Percentiles rank a stretch among this genome's conserved stretches.
These are phyloP conservation scores for Coemansia sp. DNA, from an alignment of 192 early-diverging fungal genomes.

Conservation along the genomic window DNA sequence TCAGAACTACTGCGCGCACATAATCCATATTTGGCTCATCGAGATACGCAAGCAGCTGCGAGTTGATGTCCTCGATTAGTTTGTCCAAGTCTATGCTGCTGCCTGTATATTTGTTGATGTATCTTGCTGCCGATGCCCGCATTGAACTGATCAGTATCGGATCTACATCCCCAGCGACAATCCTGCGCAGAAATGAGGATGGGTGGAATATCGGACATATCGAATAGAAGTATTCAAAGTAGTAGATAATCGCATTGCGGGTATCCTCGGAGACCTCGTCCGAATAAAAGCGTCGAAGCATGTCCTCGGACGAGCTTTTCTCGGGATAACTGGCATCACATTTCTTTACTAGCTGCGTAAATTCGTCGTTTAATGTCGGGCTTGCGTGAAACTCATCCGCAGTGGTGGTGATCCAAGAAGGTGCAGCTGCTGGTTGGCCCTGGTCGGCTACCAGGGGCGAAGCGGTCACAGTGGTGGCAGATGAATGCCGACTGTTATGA, in stretches of 20 bases:
- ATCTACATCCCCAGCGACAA: constrained; percentile 40
- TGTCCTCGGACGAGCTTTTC: constrained; percentile 3
- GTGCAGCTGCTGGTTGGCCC: neutral
- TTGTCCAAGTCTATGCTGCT: constrained; percentile 29
- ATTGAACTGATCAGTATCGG: constrained; percentile 38
- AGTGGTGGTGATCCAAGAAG: neutral
- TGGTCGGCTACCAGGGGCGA: neutral
- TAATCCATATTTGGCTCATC: constrained; percentile 29
- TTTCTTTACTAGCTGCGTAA: constrained; percentile 4
- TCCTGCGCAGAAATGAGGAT: constrained; percentile 28
- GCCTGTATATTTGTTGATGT: constrained; percentile 34
- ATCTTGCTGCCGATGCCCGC: constrained; percentile 32
- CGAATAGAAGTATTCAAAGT: constrained; percentile 47
- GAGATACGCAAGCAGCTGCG: constrained; percentile 23
- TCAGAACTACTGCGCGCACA: constrained; percentile 32
- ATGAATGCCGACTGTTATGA: constrained; percentile 8
- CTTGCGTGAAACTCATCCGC: neutral
- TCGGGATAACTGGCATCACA: neutral
- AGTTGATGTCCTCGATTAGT: constrained; percentile 20
- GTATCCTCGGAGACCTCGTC: constrained; percentile 34
- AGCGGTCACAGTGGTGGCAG: constrained; percentile 1
- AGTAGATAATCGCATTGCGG: constrained; percentile 35
- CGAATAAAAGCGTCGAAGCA: constrained; percentile 41
- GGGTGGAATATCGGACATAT: constrained; percentile 50
- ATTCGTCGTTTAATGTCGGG: constrained; percentile 1